Base-by-base conservation (phyloP, 2,329 filamentous ascomycete genomes). In the Xylariales sp. region DNA sequence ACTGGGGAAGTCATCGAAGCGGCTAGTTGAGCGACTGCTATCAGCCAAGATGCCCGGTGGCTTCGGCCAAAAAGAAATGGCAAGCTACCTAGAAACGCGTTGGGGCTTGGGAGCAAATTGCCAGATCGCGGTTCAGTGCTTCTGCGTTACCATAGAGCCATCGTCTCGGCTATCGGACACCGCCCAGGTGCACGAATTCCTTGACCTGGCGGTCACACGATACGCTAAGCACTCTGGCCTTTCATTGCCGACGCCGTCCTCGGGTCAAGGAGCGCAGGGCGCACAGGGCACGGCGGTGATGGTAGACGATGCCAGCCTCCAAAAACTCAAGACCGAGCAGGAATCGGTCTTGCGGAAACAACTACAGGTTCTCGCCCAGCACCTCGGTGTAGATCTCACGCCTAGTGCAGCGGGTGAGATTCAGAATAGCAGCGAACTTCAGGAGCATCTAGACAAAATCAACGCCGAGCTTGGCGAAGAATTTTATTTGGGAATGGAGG, bases 21-120 rank as follows among this genome's bases (percentile, higher is more conserved):
- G 94, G 4, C 88, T 99, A 64, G 91, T 98, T 79, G 96, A 96
- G 60, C 91, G 96, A 73, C 85, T 98, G 79, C 95, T 99, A 52
- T 98, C 96, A 1, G 97, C 96, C 36, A 99, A 98, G 84, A 98
- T 99, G 96, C 96, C 96, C 56, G 96, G 95, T 83, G 96, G 96
- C 70, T 98, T 99, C 88, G 98, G 98, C 81, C 97, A 97, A 80
- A 98, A 95, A 78, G 87, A 93, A 16, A 93, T 97, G 56, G 89
- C 95, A 77, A 98, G 98, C 83, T 96, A 98, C 78, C 85, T 99
- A 54, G 95, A 97, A 83, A 93, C 92, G 16, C 89, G 93, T 80
- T 99, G 95, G 94, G 96, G 96, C 62, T 84, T 99, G 66, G 93
- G 86, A 5, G 78, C 90, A 30, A 95, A 96, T 23, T 88, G 95